Evolutionary conservation across 2,329 filamentous ascomycete genomes (phyloP).

Genomic region (Graphilbum ipis-grandicollis): DNA sequence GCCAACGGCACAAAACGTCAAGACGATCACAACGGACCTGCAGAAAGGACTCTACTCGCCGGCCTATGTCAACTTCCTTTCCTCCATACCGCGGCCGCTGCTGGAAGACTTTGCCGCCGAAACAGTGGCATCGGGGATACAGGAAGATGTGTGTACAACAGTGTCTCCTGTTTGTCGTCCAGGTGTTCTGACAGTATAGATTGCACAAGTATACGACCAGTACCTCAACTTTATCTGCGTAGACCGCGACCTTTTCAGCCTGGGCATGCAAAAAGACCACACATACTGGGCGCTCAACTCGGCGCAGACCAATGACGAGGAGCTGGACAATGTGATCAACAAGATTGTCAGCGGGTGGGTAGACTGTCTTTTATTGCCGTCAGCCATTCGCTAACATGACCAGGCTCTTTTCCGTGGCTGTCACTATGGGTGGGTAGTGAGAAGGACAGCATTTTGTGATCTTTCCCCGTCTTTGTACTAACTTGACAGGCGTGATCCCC

Average conservation of each 20-base stretch:
- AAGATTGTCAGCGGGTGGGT: constrained; percentile 67
- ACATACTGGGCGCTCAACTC: constrained; percentile 96
- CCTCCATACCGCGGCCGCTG: constrained; percentile 73
- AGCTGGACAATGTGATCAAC: constrained; percentile 75
- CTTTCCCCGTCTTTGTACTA: no score
- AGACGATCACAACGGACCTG: constrained; percentile 70
- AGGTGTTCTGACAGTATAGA: constrained; percentile 24
- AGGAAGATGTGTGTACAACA: constrained; percentile 32
- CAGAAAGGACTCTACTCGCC: constrained; percentile 78
- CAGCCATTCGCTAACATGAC: no score
- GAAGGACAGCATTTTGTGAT: no score
- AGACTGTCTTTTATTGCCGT: no score
- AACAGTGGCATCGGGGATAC: constrained; percentile 66
- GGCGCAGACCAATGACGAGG: constrained; percentile 73
- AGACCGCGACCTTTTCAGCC: constrained; percentile 85
- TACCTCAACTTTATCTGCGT: constrained; percentile 95
- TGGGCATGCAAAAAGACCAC: constrained; percentile 79
- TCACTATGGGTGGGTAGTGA: constrained; percentile 79
- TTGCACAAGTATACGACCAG: constrained; percentile 88
- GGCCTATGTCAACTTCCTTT: constrained; percentile 93
- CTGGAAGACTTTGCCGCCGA: constrained; percentile 90
- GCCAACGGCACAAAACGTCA: constrained; percentile 63
- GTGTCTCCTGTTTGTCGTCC: background rate
- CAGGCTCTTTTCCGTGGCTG: constrained; percentile 82
- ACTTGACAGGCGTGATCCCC: constrained; percentile 80